These are phyloP conservation scores for Lepidium aucheri DNA, from an alignment of 345 rosid species.

Conservation along the genomic window DNA sequence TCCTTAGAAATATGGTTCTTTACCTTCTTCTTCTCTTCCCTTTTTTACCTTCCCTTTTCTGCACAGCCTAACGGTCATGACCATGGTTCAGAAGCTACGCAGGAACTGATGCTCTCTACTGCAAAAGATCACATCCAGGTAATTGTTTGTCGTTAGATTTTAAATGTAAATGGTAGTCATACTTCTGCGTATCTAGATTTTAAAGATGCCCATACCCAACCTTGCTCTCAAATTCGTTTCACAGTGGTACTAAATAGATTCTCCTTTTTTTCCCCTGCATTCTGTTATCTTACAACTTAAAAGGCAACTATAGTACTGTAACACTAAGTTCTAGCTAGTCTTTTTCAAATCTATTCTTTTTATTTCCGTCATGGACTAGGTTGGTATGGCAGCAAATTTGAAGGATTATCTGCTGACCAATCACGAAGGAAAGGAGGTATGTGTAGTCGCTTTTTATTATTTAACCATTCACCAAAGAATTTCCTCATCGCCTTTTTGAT, in stretches of 20 bases:
- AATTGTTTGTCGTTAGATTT: not conserved
- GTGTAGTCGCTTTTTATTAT: not conserved
- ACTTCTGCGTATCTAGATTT: not conserved
- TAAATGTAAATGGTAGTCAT: not conserved
- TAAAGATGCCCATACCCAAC: not conserved
- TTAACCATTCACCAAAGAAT: not conserved
- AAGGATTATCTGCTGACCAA: constrained; percentile 59
- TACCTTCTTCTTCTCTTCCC: constrained; percentile 1
- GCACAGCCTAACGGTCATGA: constrained; percentile 81
- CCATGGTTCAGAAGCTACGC: constrained; percentile 61
- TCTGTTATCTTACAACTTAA: not conserved
- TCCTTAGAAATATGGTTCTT: not conserved
- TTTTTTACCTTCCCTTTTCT: constrained; percentile 6
- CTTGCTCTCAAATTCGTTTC: not conserved
- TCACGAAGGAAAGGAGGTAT: constrained; percentile 66
- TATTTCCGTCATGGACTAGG: constrained; percentile 33
- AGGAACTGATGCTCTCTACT: constrained; percentile 62
- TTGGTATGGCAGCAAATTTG: constrained; percentile 87
- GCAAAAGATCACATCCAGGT: constrained; percentile 92
- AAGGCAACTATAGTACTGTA: not conserved
- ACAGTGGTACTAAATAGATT: not conserved
- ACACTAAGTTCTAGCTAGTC: not conserved
- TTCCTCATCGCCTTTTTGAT: not conserved
- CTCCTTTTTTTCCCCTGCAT: not conserved
- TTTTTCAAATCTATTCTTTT: not conserved